Base-by-base conservation (phyloP, 2,329 filamentous ascomycete species). In the Alternaria viburni region DNA sequence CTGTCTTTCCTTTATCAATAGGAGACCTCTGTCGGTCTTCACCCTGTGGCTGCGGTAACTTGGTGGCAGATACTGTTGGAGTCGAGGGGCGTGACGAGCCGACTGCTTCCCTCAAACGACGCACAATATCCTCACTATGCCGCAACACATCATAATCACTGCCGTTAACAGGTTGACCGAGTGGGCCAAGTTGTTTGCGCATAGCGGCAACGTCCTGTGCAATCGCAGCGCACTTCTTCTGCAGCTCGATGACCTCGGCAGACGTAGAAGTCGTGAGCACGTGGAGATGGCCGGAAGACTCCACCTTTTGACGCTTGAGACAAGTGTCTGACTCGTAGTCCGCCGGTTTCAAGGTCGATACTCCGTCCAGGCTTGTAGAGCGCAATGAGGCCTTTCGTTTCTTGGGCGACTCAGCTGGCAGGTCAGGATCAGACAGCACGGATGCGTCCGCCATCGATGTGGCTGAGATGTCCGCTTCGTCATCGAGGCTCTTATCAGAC, bases 371-470 rank as follows among this genome's bases (percentile, higher is more conserved):
- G 17, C 30, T 51, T 15, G 25, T 49, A 6, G 32, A 25, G 32
- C 13, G 11, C 9, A 19, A 59, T 9, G 63, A 56, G 10, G 60
- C 57, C 9, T 65, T 66, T 10, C 65, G 67, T 44, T 70, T 70
- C 36, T 30, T 65, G 15, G 59, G 17, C 19, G 46, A 57, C 2
- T 21, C 13, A 11, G 12, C 1, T 12, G 26, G 5, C 9, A 19
- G 0, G 17, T 6, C 15, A 13, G 21, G 5, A 15, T 47, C 19
- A 6, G 44, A 21, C 12, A 21, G 11, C n/a, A 43, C 21, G 2
- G 8, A 19, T 5, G 26, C 19, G n/a, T 23, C 23, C 36, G 36
- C n/a, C 6, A 41, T 41, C n/a, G 36, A 41, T 26, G n/a, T n/a
- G 23, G 17, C 30, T 15, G 13, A 12, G 13, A 15, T 9, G 13